phyloP scores from a whole-genome alignment of 352 stramenopile species.

The Globisporangium abappressorium region DNA sequence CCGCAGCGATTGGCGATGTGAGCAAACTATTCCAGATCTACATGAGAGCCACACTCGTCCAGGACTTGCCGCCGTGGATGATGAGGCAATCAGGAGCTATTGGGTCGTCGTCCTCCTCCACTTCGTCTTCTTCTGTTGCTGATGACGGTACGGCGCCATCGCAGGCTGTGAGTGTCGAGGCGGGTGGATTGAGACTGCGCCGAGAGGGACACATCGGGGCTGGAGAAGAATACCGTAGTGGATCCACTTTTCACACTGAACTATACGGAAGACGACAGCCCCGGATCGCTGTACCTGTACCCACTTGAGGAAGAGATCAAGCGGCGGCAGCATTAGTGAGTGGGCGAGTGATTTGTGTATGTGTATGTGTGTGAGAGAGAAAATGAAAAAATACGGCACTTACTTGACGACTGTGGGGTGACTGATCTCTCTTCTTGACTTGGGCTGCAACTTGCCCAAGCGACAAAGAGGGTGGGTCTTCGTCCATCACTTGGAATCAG shows the following conservation, averaged over 20 bases:
- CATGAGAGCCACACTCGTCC: neutral
- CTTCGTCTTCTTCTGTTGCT: too few species aligned
- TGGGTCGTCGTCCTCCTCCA: too few species aligned
- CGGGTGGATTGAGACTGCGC: neutral
- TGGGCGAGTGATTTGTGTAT: too few species aligned
- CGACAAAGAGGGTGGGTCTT: too few species aligned
- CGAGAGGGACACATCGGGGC: neutral
- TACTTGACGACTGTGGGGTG: too few species aligned
- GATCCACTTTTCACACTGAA: neutral
- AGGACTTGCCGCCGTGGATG: neutral
- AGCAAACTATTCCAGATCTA: neutral
- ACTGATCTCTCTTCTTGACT: too few species aligned
- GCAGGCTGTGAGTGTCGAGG: too few species aligned
- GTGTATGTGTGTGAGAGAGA: too few species aligned
- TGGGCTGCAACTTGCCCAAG: too few species aligned
- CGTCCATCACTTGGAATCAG: too few species aligned
- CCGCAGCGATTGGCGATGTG: neutral
- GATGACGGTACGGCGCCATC: too few species aligned
- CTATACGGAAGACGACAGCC: neutral
- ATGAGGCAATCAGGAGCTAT: neutral
- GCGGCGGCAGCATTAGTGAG: neutral
- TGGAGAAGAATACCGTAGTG: neutral
- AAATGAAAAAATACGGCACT: too few species aligned
- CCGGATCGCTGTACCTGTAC: neutral
- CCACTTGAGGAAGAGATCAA: constrained; percentile 1